Percentiles rank a stretch among this genome's conserved stretches.
phyloP scores from a whole-genome alignment of 768 basidiomycete species.

The Lentinula boryana region DNA sequence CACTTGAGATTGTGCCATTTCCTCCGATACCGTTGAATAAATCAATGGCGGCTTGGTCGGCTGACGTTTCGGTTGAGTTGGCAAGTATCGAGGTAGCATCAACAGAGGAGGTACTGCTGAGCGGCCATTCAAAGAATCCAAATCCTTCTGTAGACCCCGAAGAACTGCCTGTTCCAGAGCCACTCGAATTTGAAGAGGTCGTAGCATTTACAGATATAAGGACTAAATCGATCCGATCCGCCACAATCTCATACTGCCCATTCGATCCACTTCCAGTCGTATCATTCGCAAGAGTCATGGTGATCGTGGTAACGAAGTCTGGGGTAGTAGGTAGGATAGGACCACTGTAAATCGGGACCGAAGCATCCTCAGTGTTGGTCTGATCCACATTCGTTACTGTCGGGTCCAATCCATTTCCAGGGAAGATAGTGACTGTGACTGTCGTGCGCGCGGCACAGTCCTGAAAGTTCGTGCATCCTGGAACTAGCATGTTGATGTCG shows the following conservation, averaged over 20 bases:
- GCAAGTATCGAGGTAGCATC: constrained; percentile 61
- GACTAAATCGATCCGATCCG: constrained; percentile 77
- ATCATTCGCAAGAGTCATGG: constrained; percentile 62
- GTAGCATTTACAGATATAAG: constrained; percentile 57
- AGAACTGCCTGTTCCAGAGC: constrained; percentile 24
- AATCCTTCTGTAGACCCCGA: constrained; percentile 46
- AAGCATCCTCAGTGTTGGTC: constrained; percentile 57
- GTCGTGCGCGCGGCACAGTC: constrained; percentile 79
- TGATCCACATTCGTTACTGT: constrained; percentile 71
- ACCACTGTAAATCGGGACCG: constrained; percentile 69
- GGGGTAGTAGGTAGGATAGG: constrained; percentile 72
- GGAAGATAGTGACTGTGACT: constrained; percentile 79
- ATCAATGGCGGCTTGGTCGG: constrained; percentile 58
- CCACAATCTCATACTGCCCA: constrained; percentile 77
- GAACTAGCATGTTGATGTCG: constrained; percentile 76
- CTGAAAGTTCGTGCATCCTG: constrained; percentile 77
- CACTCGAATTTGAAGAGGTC: constrained; percentile 21
- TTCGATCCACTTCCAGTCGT: constrained; percentile 59
- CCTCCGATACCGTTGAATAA: constrained; percentile 60
- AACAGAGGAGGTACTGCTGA: constrained; percentile 32
- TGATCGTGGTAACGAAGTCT: constrained; percentile 67
- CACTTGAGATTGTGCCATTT: constrained; percentile 25
- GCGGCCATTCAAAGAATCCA: constrained; percentile 89
- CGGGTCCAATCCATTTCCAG: constrained; percentile 60
- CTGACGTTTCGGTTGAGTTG: constrained; percentile 63